phyloP scores from a whole-genome alignment of 805 yeast species.

The Debaryomyces castellii region DNA sequence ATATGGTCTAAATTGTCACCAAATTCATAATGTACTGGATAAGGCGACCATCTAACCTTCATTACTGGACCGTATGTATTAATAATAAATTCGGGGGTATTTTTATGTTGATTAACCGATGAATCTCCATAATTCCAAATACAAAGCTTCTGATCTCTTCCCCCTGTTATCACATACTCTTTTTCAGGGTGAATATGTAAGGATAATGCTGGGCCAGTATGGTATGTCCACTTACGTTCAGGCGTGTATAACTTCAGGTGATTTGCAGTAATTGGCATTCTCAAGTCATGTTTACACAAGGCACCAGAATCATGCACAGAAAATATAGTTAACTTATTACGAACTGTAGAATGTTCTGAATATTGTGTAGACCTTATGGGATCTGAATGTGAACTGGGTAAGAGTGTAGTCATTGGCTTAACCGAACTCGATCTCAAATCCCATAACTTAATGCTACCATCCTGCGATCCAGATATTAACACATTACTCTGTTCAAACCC shows the following conservation, averaged over 20 bases:
- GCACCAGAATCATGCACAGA: constrained; percentile 89
- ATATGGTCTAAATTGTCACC: constrained; percentile 8
- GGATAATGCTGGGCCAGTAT: constrained; percentile 86
- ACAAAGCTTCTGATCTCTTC: constrained; percentile 81
- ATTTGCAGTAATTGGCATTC: constrained; percentile 28
- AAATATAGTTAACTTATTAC: constrained; percentile 51
- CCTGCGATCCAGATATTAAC: constrained; percentile 66
- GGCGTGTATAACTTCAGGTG: constrained; percentile 38
- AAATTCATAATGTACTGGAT: constrained; percentile 11
- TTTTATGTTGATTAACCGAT: constrained; percentile 12
- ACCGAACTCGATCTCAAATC: constrained; percentile 53
- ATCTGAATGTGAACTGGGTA: constrained; percentile 61
- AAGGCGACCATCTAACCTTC: constrained; percentile 63
- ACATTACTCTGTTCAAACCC: constrained; percentile 14
- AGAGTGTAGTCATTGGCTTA: constrained; percentile 50
- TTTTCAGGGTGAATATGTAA: constrained; percentile 84
- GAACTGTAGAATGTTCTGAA: constrained; percentile 48
- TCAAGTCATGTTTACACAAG: constrained; percentile 82
- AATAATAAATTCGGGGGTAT: constrained; percentile 66
- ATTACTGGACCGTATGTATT: constrained; percentile 77
- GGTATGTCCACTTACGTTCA: constrained; percentile 81
- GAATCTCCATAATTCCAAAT: constrained; percentile 59
- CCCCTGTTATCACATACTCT: constrained; percentile 87
- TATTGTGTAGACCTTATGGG: constrained; percentile 60
- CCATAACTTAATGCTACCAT: constrained; percentile 77